A percentile compares a stretch with the other conserved stretches of the same genome.
Evolutionary conservation across 805 yeast genomes (phyloP).

Genomic region (Pichia kluyveri): DNA sequence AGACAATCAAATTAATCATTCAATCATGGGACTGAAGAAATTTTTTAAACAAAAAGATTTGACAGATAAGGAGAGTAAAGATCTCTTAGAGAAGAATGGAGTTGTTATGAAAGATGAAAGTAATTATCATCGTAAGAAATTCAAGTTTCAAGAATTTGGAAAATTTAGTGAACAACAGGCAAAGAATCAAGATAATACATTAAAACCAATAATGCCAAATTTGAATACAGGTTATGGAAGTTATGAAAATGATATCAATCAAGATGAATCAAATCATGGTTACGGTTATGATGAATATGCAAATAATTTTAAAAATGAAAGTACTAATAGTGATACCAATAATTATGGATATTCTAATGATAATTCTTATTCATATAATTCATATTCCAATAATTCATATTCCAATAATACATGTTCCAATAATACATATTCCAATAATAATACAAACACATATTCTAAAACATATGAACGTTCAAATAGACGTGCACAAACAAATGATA

Average conservation of each 20-base stretch:
- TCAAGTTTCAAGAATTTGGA: slow-evolving; percentile 40
- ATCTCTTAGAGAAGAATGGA: slow-evolving; percentile 32
- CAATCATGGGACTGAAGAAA: slow-evolving; percentile 39
- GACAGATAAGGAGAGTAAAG: slow-evolving; percentile 31
- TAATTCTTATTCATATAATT: neutral
- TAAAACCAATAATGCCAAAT: slow-evolving; percentile 14
- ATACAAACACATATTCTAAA: neutral
- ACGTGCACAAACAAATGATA: neutral
- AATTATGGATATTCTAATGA: neutral
- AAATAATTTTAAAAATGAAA: slow-evolving; percentile 4
- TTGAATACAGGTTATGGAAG: slow-evolving; percentile 9
- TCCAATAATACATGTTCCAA: neutral
- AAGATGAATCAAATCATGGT: slow-evolving; percentile 17
- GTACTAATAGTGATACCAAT: neutral
- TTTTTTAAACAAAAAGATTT: slow-evolving; percentile 41
- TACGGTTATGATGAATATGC: slow-evolving; percentile 15
- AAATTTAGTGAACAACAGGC: slow-evolving; percentile 35
- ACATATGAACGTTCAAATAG: neutral
- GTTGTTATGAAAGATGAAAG: slow-evolving; percentile 29
- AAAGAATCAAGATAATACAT: slow-evolving; percentile 6
- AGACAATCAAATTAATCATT: neutral
- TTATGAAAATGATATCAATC: slow-evolving; percentile 7
- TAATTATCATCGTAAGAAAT: slow-evolving; percentile 23
- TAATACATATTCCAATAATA: no score
- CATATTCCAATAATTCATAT: no score